These are phyloP conservation scores for Copromyces sp. DNA, from an alignment of 495 filamentous ascomycete species.

Conservation along the genomic window DNA sequence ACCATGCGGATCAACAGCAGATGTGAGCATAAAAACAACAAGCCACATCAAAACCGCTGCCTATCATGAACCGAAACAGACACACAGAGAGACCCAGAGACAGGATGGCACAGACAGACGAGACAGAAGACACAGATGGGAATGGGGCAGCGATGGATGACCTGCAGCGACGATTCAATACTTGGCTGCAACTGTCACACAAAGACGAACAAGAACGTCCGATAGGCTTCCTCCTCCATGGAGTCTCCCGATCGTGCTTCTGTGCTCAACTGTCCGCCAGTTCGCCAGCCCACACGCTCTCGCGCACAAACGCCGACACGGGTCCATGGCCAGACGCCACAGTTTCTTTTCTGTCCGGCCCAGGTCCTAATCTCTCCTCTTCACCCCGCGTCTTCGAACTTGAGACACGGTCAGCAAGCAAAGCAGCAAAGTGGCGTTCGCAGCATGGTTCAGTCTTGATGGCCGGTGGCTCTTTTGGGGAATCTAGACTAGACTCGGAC, in stretches of 20 bases:
- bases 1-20: background rate
- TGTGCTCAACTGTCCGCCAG: background rate
- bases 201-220: background rate
- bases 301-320: background rate
- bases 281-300: background rate
- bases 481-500: background rate
- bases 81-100: background rate
- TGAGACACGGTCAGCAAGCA: background rate
- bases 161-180: background rate
- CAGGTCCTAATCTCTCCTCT: background rate
- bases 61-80: background rate
- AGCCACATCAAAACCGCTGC: background rate
- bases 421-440: background rate
- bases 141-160: background rate
- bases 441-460: background rate
- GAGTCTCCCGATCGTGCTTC: slow-evolving; percentile 5
- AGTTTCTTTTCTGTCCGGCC: too few relatives aligned
- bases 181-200: background rate
- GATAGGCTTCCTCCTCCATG: background rate
- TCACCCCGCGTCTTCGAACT: background rate
- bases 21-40: background rate
- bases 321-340: background rate
- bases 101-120: background rate
- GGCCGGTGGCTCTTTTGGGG: background rate
- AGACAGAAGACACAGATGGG: background rate